Evolutionary conservation across 1,284 basidiomycete species (phyloP).

Genomic region (Fistulinella cinereoalba): DNA sequence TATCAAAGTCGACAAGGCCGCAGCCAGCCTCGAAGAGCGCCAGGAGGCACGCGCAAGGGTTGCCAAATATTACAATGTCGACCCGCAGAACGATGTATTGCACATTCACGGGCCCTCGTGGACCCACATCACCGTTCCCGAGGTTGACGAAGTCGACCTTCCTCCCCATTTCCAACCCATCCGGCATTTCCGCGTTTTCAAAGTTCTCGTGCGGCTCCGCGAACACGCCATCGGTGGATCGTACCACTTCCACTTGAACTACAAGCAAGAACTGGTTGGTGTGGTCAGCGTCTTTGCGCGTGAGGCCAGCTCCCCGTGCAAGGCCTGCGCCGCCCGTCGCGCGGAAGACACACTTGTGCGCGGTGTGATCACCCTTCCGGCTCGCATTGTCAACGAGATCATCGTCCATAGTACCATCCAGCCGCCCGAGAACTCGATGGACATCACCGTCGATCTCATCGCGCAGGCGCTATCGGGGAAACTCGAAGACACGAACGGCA

Average conservation of each 20-base stretch:
- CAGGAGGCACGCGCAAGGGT: constrained; percentile 20
- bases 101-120: constrained; percentile 4
- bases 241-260: constrained; percentile 19
- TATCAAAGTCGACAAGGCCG: constrained; percentile 20
- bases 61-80: constrained; percentile 18
- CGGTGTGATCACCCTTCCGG: constrained; percentile 21
- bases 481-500: constrained; percentile 16
- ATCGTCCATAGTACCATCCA: constrained; percentile 9
- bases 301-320: constrained; percentile 19
- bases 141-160: constrained; percentile 5
- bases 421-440: constrained; percentile 5
- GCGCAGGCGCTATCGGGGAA: constrained; percentile 10
- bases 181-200: constrained; percentile 19
- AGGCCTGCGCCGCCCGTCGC: constrained; percentile 22
- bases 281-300: constrained; percentile 23
- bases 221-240: constrained; percentile 23
- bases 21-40: constrained; percentile 11
- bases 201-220: constrained; percentile 20
- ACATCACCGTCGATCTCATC: constrained; percentile 12
- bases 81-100: constrained; percentile 13
- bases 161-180: constrained; percentile 17
- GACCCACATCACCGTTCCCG: constrained; percentile 18
- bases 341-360: constrained; percentile 13
- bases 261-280: constrained; percentile 19
- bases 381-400: constrained; percentile 18